Evolutionary conservation across 805 yeast genomes (phyloP).

Genomic region (Saccharomycopsis selenospora): DNA sequence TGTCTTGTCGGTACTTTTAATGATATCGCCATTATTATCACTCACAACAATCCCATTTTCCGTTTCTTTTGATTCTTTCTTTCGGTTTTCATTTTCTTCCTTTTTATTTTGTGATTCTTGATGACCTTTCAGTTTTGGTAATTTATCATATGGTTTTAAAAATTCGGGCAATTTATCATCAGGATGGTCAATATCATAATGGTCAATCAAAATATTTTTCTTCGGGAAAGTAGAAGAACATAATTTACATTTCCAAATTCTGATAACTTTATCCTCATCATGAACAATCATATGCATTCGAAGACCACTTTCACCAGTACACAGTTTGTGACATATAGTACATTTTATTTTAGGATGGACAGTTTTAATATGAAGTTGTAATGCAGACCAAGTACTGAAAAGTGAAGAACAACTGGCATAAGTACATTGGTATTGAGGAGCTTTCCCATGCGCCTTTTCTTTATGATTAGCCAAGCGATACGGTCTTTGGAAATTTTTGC

Average conservation of each 20-base stretch:
- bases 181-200: slow-evolving; percentile 46
- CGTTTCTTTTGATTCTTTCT: background rate
- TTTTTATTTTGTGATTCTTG: slow-evolving; percentile 7
- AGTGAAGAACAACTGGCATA: slow-evolving; percentile 50
- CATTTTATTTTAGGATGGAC: slow-evolving; percentile 70
- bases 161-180: background rate
- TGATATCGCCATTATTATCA: too few species aligned
- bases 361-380: slow-evolving; percentile 61
- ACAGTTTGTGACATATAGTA: slow-evolving; percentile 55
- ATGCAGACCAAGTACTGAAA: slow-evolving; percentile 66
- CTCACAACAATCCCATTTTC: too few species aligned
- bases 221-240: slow-evolving; percentile 47
- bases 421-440: slow-evolving; percentile 52
- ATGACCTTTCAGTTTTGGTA: background rate
- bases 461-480: slow-evolving; percentile 61
- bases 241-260: slow-evolving; percentile 58
- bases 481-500: slow-evolving; percentile 55
- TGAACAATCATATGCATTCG: slow-evolving; percentile 70
- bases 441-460: slow-evolving; percentile 53
- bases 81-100: background rate
- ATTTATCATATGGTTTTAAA: background rate
- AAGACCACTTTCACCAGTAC: slow-evolving; percentile 67
- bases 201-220: slow-evolving; percentile 50
- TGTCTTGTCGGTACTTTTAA: background rate
- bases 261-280: slow-evolving; percentile 43